A percentile compares a stretch with the other conserved stretches of the same genome.
Conservation (phyloP, 2,329 filamentous ascomycete species). For the Rhytidhysteron rufulum region DNA sequence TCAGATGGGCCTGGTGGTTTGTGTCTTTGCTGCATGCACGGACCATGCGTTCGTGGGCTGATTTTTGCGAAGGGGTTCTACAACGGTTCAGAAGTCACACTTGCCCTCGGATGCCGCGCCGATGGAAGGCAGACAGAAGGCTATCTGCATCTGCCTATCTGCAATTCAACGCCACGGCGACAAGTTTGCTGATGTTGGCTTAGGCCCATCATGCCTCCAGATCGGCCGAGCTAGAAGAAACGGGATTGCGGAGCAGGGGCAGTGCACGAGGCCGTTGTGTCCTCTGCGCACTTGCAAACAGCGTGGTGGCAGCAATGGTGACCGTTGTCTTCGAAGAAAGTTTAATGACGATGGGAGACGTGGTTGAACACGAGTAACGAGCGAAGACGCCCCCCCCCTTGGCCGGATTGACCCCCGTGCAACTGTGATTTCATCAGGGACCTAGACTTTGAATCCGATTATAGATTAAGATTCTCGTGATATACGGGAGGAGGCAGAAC, state of each 20-base stretch:
- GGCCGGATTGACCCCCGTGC: background rate
- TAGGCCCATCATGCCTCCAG: background rate
- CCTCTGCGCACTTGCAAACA: background rate
- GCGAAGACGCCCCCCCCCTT: background rate
- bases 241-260: background rate
- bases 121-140: conserved; percentile 17
- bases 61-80: conserved; percentile 21
- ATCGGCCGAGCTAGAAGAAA: background rate
- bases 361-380: background rate
- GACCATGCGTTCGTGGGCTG: conserved; percentile 31
- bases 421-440: no score
- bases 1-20: conserved; percentile 17
- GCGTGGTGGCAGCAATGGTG: background rate
- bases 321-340: background rate
- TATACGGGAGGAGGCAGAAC: background rate
- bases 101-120: conserved; percentile 17
- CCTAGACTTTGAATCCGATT: no score
- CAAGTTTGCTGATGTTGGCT: background rate
- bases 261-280: background rate
- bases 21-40: conserved; percentile 24
- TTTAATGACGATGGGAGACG: background rate
- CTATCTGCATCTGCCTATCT: conserved; percentile 14
- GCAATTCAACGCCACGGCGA: background rate
- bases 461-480: no score
- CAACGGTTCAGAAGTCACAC: conserved; percentile 22